A percentile compares a stretch with the other conserved stretches of the same genome.
These are phyloP conservation scores for Tardiomyces digboiensis DNA, from an alignment of 1,139 yeast species.

Conservation along the genomic window DNA sequence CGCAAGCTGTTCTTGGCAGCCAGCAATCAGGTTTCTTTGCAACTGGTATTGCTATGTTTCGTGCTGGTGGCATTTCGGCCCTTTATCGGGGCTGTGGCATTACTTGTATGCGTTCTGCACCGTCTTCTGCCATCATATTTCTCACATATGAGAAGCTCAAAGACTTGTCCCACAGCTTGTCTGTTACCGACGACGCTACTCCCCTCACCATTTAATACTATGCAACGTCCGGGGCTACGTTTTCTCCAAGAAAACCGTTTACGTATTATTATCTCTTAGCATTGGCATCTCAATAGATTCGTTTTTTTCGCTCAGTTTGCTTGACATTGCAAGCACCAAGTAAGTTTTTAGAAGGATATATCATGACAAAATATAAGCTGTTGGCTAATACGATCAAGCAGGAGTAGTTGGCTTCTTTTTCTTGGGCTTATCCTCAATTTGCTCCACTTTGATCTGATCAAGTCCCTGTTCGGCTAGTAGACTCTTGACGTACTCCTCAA, in stretches of 20 bases:
- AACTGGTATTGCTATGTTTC: conserved; percentile 33
- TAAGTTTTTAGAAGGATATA: not conserved
- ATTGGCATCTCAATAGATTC: no score
- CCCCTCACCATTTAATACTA: no score
- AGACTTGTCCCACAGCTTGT: no score
- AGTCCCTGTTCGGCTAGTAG: conserved; percentile 76
- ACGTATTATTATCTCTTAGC: no score
- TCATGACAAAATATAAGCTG: no score
- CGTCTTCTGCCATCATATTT: conserved; percentile 85
- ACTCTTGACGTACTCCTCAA: conserved; percentile 63
- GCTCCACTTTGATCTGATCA: conserved; percentile 79
- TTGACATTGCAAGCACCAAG: not conserved
- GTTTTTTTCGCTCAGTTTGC: no score
- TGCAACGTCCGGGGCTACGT: no score
- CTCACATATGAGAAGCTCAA: conserved; percentile 66
- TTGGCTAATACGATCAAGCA: no score
- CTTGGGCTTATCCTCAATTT: conserved; percentile 71
- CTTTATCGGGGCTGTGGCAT: conserved; percentile 83
- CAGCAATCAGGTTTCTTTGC: conserved; percentile 21
- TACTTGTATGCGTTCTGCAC: conserved; percentile 72
- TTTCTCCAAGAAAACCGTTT: no score
- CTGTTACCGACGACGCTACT: no score
- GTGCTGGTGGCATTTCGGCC: conserved; percentile 49
- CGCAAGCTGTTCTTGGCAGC: conserved; percentile 33
- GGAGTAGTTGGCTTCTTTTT: conserved; percentile 50